Evolutionary conservation across 306 rosid genomes (phyloP).

Genomic region (Glycine soja): DNA sequence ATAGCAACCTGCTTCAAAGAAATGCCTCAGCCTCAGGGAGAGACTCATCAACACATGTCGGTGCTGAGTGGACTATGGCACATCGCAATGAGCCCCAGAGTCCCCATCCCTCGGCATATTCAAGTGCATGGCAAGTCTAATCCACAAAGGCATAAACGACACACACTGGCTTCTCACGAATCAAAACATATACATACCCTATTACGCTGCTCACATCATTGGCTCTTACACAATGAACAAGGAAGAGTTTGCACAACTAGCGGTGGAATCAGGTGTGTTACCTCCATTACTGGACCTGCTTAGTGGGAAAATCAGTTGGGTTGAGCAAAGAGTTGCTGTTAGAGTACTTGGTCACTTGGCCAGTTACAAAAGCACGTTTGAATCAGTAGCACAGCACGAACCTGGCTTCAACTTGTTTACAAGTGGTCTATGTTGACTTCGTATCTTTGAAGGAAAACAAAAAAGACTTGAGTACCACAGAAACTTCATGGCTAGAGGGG

Average conservation of each 20-base stretch:
- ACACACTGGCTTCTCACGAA: conserved; percentile 60
- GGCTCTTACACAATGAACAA: conserved; percentile 86
- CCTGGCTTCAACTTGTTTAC: conserved; percentile 65
- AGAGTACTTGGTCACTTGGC: conserved; percentile 85
- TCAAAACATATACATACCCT: conserved; percentile 82
- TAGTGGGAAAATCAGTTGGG: conserved; percentile 72
- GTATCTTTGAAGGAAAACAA: conserved; percentile 48
- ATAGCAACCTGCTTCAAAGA: conserved; percentile 56
- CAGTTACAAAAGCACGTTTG: conserved; percentile 67
- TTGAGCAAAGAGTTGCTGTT: conserved; percentile 78
- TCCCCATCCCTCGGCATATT: conserved; percentile 79
- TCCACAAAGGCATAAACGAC: conserved; percentile 57
- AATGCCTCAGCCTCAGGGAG: conserved; percentile 48
- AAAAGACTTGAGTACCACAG: conserved; percentile 63
- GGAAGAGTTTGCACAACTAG: conserved; percentile 66
- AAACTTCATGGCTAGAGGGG: conserved; percentile 74
- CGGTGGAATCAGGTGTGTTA: conserved; percentile 70
- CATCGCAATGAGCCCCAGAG: conserved; percentile 73
- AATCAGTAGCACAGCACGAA: conserved; percentile 55
- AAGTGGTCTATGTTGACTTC: conserved; percentile 59
- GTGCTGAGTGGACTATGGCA: conserved; percentile 73
- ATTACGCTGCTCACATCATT: conserved; percentile 84
- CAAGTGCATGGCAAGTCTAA: conserved; percentile 76
- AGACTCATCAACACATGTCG: conserved; percentile 58
- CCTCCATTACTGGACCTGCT: conserved; percentile 72